Evolutionary conservation across 2,329 filamentous ascomycete genomes (phyloP), one percentile per base, ranked within the genome.

Genomic region (Apiospora rasikravindrae): DNA sequence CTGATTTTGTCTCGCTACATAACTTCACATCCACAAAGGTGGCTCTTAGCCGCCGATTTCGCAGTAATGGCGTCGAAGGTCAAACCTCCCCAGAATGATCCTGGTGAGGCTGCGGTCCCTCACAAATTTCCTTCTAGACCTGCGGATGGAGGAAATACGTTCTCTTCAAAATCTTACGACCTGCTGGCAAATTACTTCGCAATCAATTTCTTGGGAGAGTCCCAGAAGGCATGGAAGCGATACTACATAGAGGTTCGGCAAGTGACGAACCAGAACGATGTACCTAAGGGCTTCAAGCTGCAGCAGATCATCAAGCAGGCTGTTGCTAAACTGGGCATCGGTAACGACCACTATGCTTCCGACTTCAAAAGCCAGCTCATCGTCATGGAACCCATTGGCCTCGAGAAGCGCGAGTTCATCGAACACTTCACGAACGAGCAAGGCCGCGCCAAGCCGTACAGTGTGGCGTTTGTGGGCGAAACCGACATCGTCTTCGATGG

Each of bases 161-260:
- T 88, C 88, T 4, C 78, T 64, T 88, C 2, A 42, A 14, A 10
- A 6, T 6, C 75, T 80, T 1, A 57, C 26, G 29, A 5, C 14
- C 80, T 90, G 0, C 89, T 87, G 87, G 81, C 87, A 6, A 90
- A 90, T 77, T 90, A 87, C 75, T 89, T 88, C 75, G 79, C 80
- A 1, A 72, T 90, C 42, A 33, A 70, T 6, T 24, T 29, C 4
- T 16, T 16, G 24, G 4, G 14, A 29, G 4, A 24, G 22, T 14
- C n/a, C 47, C 4, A 53, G 24, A 29, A 16, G 24, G 13, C 11
- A 29, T 57, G 26, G 26, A 57, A 57, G 51, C 51, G 51, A 8
- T 57, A 57, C 51, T 19, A 29, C 22, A 10, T 57, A 1, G 1
- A 57, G 51, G 51, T 57, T 19, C 26, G 71, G 10, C 67, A 11